These are phyloP conservation scores for Colletotrichum gigasporum DNA, from an alignment of 2,329 filamentous ascomycete genomes.

Conservation along the genomic window DNA sequence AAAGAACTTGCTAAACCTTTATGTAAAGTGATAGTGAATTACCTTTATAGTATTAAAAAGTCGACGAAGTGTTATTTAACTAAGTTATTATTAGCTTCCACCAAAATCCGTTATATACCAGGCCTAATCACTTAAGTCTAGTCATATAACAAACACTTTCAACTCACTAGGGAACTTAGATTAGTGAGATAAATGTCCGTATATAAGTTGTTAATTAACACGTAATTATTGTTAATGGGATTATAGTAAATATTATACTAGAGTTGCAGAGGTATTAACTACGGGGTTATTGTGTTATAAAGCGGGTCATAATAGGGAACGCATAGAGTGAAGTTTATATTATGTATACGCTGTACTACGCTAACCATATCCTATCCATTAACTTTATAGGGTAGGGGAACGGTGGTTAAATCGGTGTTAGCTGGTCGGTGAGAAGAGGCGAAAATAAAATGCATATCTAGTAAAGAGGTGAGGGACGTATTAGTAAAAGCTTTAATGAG, in stretches of 20 bases:
- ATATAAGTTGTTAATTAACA: not conserved
- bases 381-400: not conserved
- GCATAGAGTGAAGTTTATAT: slow-evolving; percentile 15
- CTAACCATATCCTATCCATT: slow-evolving; percentile 2
- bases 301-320: slow-evolving; percentile 7
- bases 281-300: not conserved
- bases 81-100: not conserved
- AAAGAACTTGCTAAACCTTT: not conserved
- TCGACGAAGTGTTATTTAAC: not conserved
- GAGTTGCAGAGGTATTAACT: not conserved
- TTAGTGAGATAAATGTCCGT: not conserved
- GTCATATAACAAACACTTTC: not conserved
- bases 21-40: not conserved
- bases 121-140: not conserved
- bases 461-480: not conserved
- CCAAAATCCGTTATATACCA: not conserved
- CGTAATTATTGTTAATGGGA: not conserved
- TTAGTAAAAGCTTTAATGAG: not conserved
- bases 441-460: not conserved
- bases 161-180: not conserved
- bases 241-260: slow-evolving; percentile 12
- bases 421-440: not conserved
- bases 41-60: not conserved
- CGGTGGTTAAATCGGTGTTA: not conserved
- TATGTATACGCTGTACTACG: slow-evolving; percentile 8